Evolutionary conservation across 2,329 filamentous ascomycete genomes (phyloP).

Genomic region (Tolypocladium endophyticum): DNA sequence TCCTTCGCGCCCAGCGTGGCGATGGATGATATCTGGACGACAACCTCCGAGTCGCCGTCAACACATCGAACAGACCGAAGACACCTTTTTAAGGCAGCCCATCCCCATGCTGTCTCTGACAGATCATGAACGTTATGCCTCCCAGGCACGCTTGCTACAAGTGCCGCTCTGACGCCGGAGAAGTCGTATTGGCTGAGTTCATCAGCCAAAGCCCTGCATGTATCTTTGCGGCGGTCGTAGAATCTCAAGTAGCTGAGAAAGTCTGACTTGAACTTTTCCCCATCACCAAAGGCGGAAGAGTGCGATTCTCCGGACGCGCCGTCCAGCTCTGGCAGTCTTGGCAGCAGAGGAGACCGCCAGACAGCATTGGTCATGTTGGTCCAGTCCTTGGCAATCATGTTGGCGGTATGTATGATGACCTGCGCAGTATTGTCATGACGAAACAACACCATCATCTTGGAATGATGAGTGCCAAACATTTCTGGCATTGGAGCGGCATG

Average conservation of each 20-base stretch:
- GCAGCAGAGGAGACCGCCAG: slow-evolving; percentile 66
- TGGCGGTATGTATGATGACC: slow-evolving; percentile 78
- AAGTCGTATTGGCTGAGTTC: slow-evolving; percentile 60
- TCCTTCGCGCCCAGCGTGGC: slow-evolving; percentile 64
- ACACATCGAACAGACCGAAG: slow-evolving; percentile 43
- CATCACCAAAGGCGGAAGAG: slow-evolving; percentile 37
- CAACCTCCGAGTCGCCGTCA: slow-evolving; percentile 34
- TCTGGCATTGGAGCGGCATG: slow-evolving; percentile 72
- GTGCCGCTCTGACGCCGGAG: slow-evolving; percentile 51
- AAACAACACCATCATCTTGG: slow-evolving; percentile 81
- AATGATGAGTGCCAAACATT: slow-evolving; percentile 75
- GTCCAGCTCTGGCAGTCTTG: slow-evolving; percentile 23
- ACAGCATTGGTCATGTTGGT: slow-evolving; percentile 76
- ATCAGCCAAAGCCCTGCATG: slow-evolving; percentile 43
- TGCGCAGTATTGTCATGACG: slow-evolving; percentile 68
- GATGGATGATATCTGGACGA: slow-evolving; percentile 67
- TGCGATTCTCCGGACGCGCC: not conserved
- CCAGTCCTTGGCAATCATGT: slow-evolving; percentile 86
- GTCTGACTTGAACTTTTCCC: slow-evolving; percentile 64
- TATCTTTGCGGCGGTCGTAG: slow-evolving; percentile 51
- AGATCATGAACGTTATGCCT: slow-evolving; percentile 41
- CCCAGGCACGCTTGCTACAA: slow-evolving; percentile 73
- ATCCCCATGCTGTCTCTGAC: slow-evolving; percentile 60
- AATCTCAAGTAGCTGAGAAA: slow-evolving; percentile 60
- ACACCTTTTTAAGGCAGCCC: slow-evolving; percentile 54